Evolutionary conservation across 208 protist genomes (phyloP).

Genomic region (Trypanosoma cruzi): DNA sequence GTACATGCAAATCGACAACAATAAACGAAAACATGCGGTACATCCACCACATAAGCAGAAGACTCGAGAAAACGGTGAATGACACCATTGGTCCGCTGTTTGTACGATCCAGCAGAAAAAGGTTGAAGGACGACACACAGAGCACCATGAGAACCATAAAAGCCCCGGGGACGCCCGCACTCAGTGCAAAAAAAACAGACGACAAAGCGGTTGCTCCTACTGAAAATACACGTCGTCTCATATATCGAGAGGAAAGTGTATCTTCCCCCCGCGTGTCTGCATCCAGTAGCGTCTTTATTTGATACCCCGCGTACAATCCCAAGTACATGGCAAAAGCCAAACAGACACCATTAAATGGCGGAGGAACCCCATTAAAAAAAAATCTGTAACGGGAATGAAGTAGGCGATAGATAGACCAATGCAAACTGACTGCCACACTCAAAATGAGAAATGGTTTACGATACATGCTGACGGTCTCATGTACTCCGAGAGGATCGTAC

Average conservation of each 20-base stretch:
- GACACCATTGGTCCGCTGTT: constrained; percentile 65
- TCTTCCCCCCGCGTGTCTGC: constrained; percentile 51
- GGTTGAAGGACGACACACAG: constrained; percentile 59
- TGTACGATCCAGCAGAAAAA: constrained; percentile 80
- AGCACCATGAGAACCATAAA: constrained; percentile 62
- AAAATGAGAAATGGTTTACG: constrained; percentile 42
- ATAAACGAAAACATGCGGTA: constrained; percentile 89
- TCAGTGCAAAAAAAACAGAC: constrained; percentile 43
- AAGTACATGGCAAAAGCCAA: constrained; percentile 66
- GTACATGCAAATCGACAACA: constrained; percentile 78
- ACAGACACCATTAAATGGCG: constrained; percentile 60
- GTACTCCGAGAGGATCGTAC: constrained; percentile 71
- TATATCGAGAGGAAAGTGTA: constrained; percentile 17
- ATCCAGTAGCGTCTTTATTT: constrained; percentile 59
- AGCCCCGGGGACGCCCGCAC: constrained; percentile 45
- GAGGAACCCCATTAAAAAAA: constrained; percentile 70
- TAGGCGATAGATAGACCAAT: constrained; percentile 76
- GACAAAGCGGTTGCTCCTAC: constrained; percentile 47
- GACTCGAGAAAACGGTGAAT: constrained; percentile 78
- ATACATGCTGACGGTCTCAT: constrained; percentile 38
- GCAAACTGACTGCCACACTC: constrained; percentile 27
- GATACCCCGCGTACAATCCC: constrained; percentile 46
- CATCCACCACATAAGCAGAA: constrained; percentile 90
- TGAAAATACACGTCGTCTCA: constrained; percentile 30
- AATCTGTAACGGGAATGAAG: constrained; percentile 77